Evolutionary conservation across 2,329 filamentous ascomycete species (phyloP), one percentile per base, ranked within the genome.

Genomic region (Ceratocystis papillata): DNA sequence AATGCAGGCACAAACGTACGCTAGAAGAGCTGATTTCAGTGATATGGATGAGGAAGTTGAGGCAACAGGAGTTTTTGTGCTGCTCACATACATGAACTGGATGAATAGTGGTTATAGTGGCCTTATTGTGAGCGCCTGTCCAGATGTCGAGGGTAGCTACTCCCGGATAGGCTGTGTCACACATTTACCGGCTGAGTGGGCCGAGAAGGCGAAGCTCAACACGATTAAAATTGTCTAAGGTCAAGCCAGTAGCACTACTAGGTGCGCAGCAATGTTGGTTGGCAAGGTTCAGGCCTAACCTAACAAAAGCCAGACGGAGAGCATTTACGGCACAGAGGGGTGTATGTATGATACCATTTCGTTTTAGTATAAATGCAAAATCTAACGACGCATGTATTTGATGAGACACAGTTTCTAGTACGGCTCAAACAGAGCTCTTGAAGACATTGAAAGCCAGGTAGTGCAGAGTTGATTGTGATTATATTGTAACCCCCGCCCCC

Each of bases 71-170:
- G 37, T 63, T 50, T 67, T 67, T 65, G 66, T 67, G 50, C 37
- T 67, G 50, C 48, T 67, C 12, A 67, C 66, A 1, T 67, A 67
- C 45, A 67, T 67, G 66, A 67, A 67, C 28, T 67, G 66, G 66
- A 67, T 67, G 66, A 67, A 67, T 22, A 67, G 41, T 44, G 66
- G 66, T 7, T 67, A 67, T 37, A 46, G 57, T 30, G 66, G 66
- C 12, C 50, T 67, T 20, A 28, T 67, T 15, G 66, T 67, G 28
- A 67, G 66, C 63, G 60, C 63, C 20, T 67, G 57, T n/a, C 66
- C 63, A 7, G 63, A 67, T 48, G 59, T 41, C 5, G 66, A 67
- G 28, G 66, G 64, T 17, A 48, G 63, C 15, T 67, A 63, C 37
- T 65, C 66, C 7, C 20, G 66, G 28, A 62, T 67, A 50, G 66